Base-by-base conservation (phyloP, 352 stramenopile genomes). In the Phytophthora macrochlamydospora region DNA sequence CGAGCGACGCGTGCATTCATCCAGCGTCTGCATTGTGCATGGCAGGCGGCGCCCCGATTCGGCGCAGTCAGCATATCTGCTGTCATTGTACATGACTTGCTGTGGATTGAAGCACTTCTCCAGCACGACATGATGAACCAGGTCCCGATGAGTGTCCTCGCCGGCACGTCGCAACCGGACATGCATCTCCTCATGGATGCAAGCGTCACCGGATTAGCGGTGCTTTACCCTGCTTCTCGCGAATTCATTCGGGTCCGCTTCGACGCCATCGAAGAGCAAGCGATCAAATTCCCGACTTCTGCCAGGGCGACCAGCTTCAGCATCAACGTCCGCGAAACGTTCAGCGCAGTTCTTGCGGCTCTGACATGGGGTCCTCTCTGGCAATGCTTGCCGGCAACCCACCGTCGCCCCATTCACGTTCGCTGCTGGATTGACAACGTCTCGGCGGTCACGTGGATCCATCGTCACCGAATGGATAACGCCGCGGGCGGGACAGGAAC, bases 111-210 rank as follows among this genome's bases (percentile, higher is more conserved):
- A 18, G 45, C 35, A 2, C 33, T 67, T 1, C 35, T 67, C 2
- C 43, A 51, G 1, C 14, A 67, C 31, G 52, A 45, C 2, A 35
- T 7, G 0, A 31, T 31, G 1, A 61, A 37, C 37, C 14, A 12
- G 4, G 29, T 66, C 0, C 29, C 51, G 32, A 67, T 52, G 0
- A 56, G 51, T 31, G 28, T 67, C 31, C 8, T 61, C 2, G 44
- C 51, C 4, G 51, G n/a, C 3, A 53, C 51, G 2, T 9, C 51
- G 0, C 14, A 61, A 28, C 44, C 33, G 1, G 14, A 4, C 2
- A 35, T 61, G 0, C 24, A 61, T 37, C 9, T 67, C 4, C 57
- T 61, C 37, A 61, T 67, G 51, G 52, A 67, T 29, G 59, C 59
- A 7, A 48, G 45, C 9, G 31, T 56, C 24, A 28, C 5, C 1